These are phyloP conservation scores for Paraleonurus japonicus DNA, from an alignment of 257 asterid genomes.

Conservation along the genomic window DNA sequence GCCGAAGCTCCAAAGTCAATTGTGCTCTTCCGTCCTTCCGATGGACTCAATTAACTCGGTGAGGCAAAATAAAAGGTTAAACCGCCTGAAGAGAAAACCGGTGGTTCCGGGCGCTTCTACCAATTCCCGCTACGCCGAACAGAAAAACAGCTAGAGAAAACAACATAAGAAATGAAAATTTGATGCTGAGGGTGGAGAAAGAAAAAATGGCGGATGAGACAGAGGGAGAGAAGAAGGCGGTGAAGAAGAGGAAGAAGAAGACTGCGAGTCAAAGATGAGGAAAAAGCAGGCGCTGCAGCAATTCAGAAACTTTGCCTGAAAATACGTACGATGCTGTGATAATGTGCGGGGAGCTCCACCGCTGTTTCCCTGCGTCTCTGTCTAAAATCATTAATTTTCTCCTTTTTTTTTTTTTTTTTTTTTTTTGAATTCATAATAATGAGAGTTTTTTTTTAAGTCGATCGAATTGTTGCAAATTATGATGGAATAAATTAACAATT, in stretches of 20 bases:
- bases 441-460: neutral
- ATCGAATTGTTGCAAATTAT: too few relatives aligned
- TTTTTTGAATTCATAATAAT: neutral
- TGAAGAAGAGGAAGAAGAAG: constrained; percentile 12
- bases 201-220: constrained; percentile 18
- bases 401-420: neutral
- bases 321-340: constrained; percentile 28
- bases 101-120: neutral
- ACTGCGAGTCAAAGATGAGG: constrained; percentile 40
- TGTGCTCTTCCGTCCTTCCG: constrained; percentile 22
- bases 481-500: too few relatives aligned
- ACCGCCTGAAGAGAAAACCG: constrained; percentile 10
- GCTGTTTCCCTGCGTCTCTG: constrained; percentile 8
- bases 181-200: constrained; percentile 8
- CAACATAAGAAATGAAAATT: neutral
- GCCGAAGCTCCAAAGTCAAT: constrained; percentile 20
- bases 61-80: neutral
- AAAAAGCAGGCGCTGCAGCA: constrained; percentile 36
- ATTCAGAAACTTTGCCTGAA: constrained; percentile 34
- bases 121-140: constrained; percentile 14
- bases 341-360: constrained; percentile 25
- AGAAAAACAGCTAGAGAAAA: neutral
- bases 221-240: neutral
- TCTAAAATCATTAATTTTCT: neutral
- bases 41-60: constrained; percentile 20